A percentile compares a stretch with the other conserved stretches of the same genome.
Evolutionary conservation across 2,329 filamentous ascomycete genomes (phyloP).

Genomic region (Coleophoma crateriformis): DNA sequence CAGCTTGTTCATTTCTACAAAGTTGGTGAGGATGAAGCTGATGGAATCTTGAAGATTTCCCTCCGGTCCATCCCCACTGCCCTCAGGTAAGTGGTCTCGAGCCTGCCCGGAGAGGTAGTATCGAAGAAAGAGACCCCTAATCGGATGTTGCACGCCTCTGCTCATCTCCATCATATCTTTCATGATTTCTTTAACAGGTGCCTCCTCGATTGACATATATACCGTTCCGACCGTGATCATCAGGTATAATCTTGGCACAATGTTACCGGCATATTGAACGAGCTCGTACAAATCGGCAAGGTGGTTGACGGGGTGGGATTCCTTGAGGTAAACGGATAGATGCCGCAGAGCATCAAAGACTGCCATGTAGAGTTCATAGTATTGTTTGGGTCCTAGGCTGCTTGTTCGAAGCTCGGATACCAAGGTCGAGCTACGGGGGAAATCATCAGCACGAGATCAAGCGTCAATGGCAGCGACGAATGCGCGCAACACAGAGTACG

Average conservation of each 20-base stretch:
- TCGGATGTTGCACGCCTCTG: conserved; percentile 92
- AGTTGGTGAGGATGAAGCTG: conserved; percentile 96
- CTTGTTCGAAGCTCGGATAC: conserved; percentile 98
- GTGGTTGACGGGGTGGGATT: conserved; percentile 97
- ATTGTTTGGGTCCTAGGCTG: conserved; percentile 96
- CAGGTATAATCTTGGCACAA: conserved; percentile 90
- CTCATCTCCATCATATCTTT: conserved; percentile 99
- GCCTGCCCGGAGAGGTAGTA: conserved; percentile 97
- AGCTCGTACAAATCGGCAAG: conserved; percentile 96
- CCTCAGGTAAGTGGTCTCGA: conserved; percentile 77
- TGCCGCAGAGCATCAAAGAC: conserved; percentile 97
- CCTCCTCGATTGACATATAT: conserved; percentile 98
- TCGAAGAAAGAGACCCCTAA: conserved; percentile 87
- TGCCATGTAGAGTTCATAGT: conserved; percentile 99
- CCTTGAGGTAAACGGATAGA: conserved; percentile 91
- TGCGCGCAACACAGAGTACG: conserved; percentile 5
- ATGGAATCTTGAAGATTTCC: conserved; percentile 96
- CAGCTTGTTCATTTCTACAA: conserved; percentile 99
- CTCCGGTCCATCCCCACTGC: conserved; percentile 82
- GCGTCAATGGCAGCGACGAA: conserved; percentile 2
- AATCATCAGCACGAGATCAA: conserved; percentile 21
- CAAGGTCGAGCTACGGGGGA: conserved; percentile 72
- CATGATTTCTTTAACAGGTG: conserved; percentile 99
- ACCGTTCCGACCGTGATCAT: conserved; percentile 99
- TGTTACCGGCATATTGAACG: conserved; percentile 97